phyloP scores from a whole-genome alignment of 805 yeast genomes.

The Metschnikowia kofuensis region DNA sequence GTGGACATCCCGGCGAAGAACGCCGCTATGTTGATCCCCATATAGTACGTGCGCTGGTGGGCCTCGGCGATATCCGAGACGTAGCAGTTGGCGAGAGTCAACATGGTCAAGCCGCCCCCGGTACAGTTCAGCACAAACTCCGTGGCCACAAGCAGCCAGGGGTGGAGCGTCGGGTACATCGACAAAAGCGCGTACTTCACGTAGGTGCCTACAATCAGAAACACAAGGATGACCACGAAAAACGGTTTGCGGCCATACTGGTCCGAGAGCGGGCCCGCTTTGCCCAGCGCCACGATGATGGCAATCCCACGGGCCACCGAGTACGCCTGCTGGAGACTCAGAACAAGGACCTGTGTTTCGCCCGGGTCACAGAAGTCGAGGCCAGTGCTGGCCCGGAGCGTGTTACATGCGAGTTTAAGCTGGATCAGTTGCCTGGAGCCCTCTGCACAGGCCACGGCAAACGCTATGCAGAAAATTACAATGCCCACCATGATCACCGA shows the following conservation, averaged over 20 bases:
- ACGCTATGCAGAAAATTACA: constrained; percentile 39
- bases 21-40: constrained; percentile 61
- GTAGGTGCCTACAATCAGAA: constrained; percentile 20
- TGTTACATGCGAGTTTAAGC: constrained; percentile 29
- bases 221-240: constrained; percentile 21
- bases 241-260: constrained; percentile 33
- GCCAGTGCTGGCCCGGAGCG: constrained; percentile 11
- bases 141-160: constrained; percentile 38
- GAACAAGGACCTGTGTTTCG: constrained; percentile 37
- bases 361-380: constrained; percentile 28
- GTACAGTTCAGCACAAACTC: constrained; percentile 46
- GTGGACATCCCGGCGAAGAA: constrained; percentile 57
- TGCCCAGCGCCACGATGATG: constrained; percentile 52
- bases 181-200: constrained; percentile 24
- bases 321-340: constrained; percentile 47
- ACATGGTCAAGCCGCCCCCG: constrained; percentile 58
- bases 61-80: constrained; percentile 71
- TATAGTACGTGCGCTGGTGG: constrained; percentile 49
- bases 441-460: constrained; percentile 37
- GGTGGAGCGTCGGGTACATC: constrained; percentile 27
- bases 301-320: constrained; percentile 42
- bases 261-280: constrained; percentile 39
- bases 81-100: constrained; percentile 64
- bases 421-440: constrained; percentile 39
- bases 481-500: constrained; percentile 47